Evolutionary conservation across 2,329 filamentous ascomycete species (phyloP), one percentile per base, ranked within the genome.

Genomic region (Mycosphaerella sp.): DNA sequence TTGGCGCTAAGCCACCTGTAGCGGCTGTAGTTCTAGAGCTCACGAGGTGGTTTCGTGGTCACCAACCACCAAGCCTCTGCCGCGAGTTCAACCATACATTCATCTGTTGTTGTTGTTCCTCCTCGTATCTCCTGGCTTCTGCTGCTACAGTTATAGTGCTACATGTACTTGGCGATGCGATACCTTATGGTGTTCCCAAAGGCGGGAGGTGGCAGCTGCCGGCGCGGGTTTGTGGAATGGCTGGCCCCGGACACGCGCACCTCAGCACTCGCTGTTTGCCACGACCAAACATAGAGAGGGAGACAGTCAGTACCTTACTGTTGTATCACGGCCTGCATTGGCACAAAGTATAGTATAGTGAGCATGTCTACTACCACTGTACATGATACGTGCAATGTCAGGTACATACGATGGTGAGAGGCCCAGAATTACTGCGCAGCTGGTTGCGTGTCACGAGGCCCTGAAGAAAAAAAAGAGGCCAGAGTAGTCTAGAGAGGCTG

Each of bases 401-500:
- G 27, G 25, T 43, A 21, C 4, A 21, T 21, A 21, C 21, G n/a
- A n/a, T n/a, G n/a, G n/a, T n/a, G n/a, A n/a, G 8, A 18, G 34
- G 28, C 42, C 42, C 42, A 37, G 34, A 37, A 35, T 17, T 32
- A 21, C 4, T 21, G 40, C 25, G 37, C 37, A 50, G 45, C 30
- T 18, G 41, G 44, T 34, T 41, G 25, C 34, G 51, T 56, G 51
- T 51, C 50, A 52, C 54, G 50, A 41, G 50, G 28, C 35, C 21
- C 41, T 49, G 43, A 36, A 42, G 25, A 30, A 30, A 28, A 37
- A 46, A 46, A 18, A 34, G 40, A 43, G 36, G 21, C 21, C 21
- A 21, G 21, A 21, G 21, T 4, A 21, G 21, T 6, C 21, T n/a
- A n/a, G n/a, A 21, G 21, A 21, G 21, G 21, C 4, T 21, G 4